Base-by-base conservation (phyloP, 208 protist genomes). In the Trypanosoma cruzi region DNA sequence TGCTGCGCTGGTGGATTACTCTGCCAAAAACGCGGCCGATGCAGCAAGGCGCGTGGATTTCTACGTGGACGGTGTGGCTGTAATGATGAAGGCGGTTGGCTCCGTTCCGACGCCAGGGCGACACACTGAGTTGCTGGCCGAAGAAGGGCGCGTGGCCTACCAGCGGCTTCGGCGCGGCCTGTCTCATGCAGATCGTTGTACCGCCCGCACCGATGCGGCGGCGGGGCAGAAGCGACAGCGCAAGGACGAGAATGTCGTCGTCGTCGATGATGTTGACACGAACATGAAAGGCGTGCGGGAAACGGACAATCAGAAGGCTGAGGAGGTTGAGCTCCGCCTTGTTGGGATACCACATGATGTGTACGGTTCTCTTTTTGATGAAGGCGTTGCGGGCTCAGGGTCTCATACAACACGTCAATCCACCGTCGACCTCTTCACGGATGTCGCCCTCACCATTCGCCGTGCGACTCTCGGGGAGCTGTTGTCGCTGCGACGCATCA, bases 1-100 rank as follows among this genome's bases (percentile, higher is more conserved):
- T 16, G 72, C 69, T 1, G 81, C 81, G 14, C 49, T 88, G 24
- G 70, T 85, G 7, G 82, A 81, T 32, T 80, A 83, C 56, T 16
- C 16, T 24, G 68, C 64, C 13, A 73, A 79, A 42, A 16, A 7
- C 11, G 76, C 60, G 26, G 82, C 68, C 28, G 69, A 79, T 8
- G 61, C 64, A 7, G 68, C 74, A 26, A 69, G 61, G 62, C 46
- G 44, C 1, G 63, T 32, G 24, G 60, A 62, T 29, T 69, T 67
- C 55, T 63, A 57, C 29, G 61, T 71, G 5, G 73, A 58, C 52
- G 68, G 62, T n/a, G 49, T 71, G 1, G 46, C 46, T 4, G 60
- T 70, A 1, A 60, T 79, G 44, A 37, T 67, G 34, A 59, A 68
- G 14, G 58, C 49, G 11, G 42, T 71, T 29, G 74, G 74, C 54